phyloP scores from a whole-genome alignment of 1,139 yeast species.

The Yamadazyma atlantica region DNA sequence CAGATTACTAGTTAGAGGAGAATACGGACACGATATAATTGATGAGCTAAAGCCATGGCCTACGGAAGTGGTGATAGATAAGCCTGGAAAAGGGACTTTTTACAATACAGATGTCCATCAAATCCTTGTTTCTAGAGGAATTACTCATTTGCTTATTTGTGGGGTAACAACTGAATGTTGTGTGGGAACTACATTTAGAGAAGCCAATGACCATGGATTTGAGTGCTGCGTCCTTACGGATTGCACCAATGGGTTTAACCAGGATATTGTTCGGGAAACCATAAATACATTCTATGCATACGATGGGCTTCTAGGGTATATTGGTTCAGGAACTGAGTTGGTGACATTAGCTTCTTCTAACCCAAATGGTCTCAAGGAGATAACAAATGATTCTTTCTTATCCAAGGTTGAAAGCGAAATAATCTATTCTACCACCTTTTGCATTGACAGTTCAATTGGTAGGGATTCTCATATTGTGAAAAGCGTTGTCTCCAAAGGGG shows the following conservation, averaged over 20 bases:
- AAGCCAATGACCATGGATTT: constrained; percentile 17
- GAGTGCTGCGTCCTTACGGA: constrained; percentile 14
- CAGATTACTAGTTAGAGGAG: constrained; percentile 12
- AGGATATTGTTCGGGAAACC: constrained; percentile 11
- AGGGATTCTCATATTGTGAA: constrained; percentile 4
- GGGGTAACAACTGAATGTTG: constrained; percentile 18
- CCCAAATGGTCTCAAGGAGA: neutral
- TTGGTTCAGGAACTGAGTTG: constrained; percentile 11
- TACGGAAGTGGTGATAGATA: constrained; percentile 13
- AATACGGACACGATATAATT: constrained; percentile 14
- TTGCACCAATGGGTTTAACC: constrained; percentile 14
- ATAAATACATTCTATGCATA: constrained; percentile 15
- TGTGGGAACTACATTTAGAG: constrained; percentile 16
- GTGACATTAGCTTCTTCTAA: constrained; percentile 5
- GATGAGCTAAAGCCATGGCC: constrained; percentile 10
- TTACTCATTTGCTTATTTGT: constrained; percentile 14
- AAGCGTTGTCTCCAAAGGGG: constrained; percentile 7
- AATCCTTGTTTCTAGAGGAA: constrained; percentile 14
- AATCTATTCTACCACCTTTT: neutral
- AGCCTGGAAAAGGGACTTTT: constrained; percentile 16
- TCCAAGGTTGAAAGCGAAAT: neutral
- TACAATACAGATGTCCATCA: constrained; percentile 15
- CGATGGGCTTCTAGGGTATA: constrained; percentile 14
- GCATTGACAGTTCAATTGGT: neutral
- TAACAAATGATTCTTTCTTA: neutral